Evolutionary conservation across 768 basidiomycete genomes (phyloP), one percentile per base, ranked within the genome.

Genomic region (Rhodotorula sphaerocarpa): DNA sequence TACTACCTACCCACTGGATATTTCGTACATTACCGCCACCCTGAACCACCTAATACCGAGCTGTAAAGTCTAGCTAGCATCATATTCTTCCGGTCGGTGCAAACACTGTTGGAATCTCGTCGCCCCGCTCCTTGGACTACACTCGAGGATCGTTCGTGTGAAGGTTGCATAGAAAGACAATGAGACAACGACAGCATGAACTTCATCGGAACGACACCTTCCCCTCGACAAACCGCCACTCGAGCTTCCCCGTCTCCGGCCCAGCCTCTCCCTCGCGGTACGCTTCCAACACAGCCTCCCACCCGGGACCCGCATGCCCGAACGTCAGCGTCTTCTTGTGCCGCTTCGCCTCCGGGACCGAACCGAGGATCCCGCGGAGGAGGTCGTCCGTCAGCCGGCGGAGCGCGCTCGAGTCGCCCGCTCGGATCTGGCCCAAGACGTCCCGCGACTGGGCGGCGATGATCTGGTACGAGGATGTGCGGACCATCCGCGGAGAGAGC

Each of bases 321-420:
- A 0, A 21, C 21, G 11, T 18, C 7, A 50, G 14, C 16, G 18
- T 16, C 36, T 21, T 6, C 36, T 11, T 18, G 43, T 14, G 41
- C 27, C 36, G 36, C 47, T 41, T 46, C 5, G 39, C 11, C 6
- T 48, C 36, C 10, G 33, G 27, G 28, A 25, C 0, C 7, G 25
- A 1, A 47, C 56, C 56, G 28, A 57, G 56, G 39, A 41, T 30
- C 27, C 47, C 56, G 47, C 39, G 56, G 6, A 51, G 20, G n/a
- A 48, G 34, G 11, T 39, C 34, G 27, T 25, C 2, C 18, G 7
- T 20, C 36, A 57, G 46, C 0, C 25, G 28, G 20, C 33, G 1
- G 28, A 50, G 36, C 34, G 27, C 21, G 39, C 18, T 27, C 10
- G 50, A 39, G n/a, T 51, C 34, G 50, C 50, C 50, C 21, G 27